Evolutionary conservation across 768 basidiomycete species (phyloP).

Genomic region (Cantharellus anzutake): DNA sequence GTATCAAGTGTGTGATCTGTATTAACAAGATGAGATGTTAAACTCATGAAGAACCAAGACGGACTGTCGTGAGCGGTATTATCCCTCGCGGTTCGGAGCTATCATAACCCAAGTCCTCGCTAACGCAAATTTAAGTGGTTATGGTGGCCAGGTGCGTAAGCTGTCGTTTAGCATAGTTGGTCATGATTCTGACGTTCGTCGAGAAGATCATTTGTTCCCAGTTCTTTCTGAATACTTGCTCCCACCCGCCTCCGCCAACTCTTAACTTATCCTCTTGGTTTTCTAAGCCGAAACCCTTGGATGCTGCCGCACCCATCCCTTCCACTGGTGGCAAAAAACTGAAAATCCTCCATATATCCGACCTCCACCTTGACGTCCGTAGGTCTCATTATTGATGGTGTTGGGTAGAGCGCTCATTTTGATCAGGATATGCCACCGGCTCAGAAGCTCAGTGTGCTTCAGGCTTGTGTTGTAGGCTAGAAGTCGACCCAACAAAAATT

Average conservation of each 20-base stretch:
- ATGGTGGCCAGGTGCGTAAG: slow-evolving; percentile 43
- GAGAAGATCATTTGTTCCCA: slow-evolving; percentile 13
- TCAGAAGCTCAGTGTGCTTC: slow-evolving; percentile 55
- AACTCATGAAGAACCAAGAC: background rate
- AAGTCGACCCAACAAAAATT: slow-evolving; percentile 27
- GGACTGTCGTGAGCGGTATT: background rate
- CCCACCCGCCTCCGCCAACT: slow-evolving; percentile 35
- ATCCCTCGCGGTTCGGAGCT: slow-evolving; percentile 24
- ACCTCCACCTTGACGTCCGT: slow-evolving; percentile 62
- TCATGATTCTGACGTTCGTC: background rate
- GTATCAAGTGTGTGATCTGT: background rate
- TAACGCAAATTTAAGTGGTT: slow-evolving; percentile 49
- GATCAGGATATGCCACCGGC: slow-evolving; percentile 43
- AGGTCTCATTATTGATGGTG: slow-evolving; percentile 9
- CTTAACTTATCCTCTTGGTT: slow-evolving; percentile 54
- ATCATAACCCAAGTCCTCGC: slow-evolving; percentile 53
- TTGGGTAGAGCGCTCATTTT: background rate
- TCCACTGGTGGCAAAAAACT: slow-evolving; percentile 43
- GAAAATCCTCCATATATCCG: slow-evolving; percentile 60
- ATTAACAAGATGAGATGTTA: background rate
- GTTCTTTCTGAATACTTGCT: slow-evolving; percentile 37
- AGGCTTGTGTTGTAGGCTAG: slow-evolving; percentile 41
- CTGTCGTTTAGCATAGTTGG: background rate
- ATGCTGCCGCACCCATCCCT: slow-evolving; percentile 31
- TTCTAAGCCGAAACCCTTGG: slow-evolving; percentile 47